phyloP scores from a whole-genome alignment of 148 eudicot genomes.

The Dianthus caryophyllus region DNA sequence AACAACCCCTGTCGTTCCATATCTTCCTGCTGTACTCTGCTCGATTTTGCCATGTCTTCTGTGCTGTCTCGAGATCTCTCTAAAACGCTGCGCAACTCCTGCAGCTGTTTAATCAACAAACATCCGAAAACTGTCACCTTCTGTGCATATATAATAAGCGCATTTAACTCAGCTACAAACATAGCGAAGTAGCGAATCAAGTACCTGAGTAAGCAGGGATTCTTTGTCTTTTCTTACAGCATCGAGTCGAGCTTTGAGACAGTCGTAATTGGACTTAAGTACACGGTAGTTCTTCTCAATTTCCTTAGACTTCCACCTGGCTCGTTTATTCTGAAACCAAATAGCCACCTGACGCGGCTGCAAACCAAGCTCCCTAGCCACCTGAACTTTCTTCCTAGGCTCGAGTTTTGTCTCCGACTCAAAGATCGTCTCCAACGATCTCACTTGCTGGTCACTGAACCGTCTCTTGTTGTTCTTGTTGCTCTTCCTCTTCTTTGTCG shows the following conservation, averaged over 20 bases:
- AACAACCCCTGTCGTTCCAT: constrained; percentile 20
- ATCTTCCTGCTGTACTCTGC: constrained; percentile 24
- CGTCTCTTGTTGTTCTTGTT: constrained; percentile 43
- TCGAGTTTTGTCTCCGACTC: constrained; percentile 56
- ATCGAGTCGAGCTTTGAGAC: constrained; percentile 40
- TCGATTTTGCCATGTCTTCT: constrained; percentile 23
- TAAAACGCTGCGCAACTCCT: constrained; percentile 35
- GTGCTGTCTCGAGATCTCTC: constrained; percentile 25
- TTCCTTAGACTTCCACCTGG: constrained; percentile 64
- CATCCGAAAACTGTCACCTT: constrained; percentile 8
- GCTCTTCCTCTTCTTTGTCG: constrained; percentile 36
- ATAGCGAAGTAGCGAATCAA: not conserved
- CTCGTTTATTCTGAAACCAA: constrained; percentile 77
- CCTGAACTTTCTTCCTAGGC: constrained; percentile 55
- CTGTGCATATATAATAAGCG: not conserved
- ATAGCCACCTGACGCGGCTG: constrained; percentile 73
- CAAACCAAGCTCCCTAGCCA: constrained; percentile 57
- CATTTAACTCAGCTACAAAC: not conserved
- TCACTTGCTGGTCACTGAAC: constrained; percentile 59
- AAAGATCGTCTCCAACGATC: constrained; percentile 49
- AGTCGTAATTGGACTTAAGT: constrained; percentile 40
- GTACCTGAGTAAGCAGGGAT: constrained; percentile 45
- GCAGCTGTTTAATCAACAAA: constrained; percentile 43
- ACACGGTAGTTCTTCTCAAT: constrained; percentile 43
- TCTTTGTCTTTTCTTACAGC: constrained; percentile 43